Percentiles rank a stretch among this genome's conserved stretches.
phyloP scores from a whole-genome alignment of 176 grass and related monocot species.

The Cocos nucifera region DNA sequence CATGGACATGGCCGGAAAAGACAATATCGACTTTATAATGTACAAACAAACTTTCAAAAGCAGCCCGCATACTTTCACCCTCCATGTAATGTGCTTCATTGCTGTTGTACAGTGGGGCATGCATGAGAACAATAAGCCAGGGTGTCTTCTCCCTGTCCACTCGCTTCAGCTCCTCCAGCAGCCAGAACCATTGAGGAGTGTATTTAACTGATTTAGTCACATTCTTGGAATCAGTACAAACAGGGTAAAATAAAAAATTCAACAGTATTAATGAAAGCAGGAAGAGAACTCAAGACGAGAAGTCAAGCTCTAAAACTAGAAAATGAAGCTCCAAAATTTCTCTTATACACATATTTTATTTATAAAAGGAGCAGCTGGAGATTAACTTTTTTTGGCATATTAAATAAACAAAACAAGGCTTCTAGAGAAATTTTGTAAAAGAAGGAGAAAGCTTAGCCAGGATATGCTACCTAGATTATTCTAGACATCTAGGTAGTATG shows the following conservation, averaged over 20 bases:
- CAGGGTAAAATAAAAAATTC: no score
- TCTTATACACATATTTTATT: no score
- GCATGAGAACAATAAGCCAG: slow-evolving; percentile 98
- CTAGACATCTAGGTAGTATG: no score
- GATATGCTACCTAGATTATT: no score
- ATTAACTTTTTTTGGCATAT: no score
- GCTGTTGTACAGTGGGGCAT: slow-evolving; percentile 82
- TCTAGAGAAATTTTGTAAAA: no score
- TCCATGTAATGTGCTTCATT: slow-evolving; percentile 87
- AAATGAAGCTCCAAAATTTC: no score
- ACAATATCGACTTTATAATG: slow-evolving; percentile 85
- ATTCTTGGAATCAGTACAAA: not conserved
- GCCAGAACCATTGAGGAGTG: slow-evolving; percentile 82
- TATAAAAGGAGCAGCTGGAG: no score
- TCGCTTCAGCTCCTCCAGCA: slow-evolving; percentile 49
- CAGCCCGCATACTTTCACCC: slow-evolving; percentile 83
- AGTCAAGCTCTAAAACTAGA: no score
- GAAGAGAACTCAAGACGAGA: no score
- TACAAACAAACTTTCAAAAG: slow-evolving; percentile 85
- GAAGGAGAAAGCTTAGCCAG: no score
- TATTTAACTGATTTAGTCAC: slow-evolving; percentile 64
- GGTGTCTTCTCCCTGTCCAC: slow-evolving; percentile 96
- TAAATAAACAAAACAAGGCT: no score
- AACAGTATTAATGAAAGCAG: not conserved
- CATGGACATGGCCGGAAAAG: slow-evolving; percentile 91